phyloP scores from a whole-genome alignment of 176 grass and related monocot genomes.

The Zizania latifolia region DNA sequence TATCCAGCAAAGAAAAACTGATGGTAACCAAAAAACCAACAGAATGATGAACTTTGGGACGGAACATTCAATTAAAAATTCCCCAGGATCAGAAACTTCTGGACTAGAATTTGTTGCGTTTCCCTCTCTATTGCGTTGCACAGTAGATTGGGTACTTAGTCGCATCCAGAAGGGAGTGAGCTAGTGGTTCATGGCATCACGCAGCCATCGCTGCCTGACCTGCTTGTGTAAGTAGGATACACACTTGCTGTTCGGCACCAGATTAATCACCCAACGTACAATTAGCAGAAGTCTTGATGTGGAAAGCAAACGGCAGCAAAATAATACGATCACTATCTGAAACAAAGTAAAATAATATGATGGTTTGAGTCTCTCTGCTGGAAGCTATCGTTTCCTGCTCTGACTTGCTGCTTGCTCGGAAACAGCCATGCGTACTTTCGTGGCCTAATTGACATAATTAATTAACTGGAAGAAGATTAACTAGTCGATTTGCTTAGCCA shows the following conservation, averaged over 20 bases:
- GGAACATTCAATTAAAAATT: neutral
- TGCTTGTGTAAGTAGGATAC: neutral
- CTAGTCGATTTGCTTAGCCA: neutral
- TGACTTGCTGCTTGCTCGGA: neutral
- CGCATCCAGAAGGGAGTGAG: neutral
- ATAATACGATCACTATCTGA: no score
- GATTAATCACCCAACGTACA: neutral
- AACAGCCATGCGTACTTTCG: neutral
- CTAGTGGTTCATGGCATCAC: neutral
- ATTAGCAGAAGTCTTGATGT: neutral
- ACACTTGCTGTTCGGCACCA: neutral
- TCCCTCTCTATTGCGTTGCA: neutral
- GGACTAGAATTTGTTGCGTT: neutral
- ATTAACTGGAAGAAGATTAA: neutral
- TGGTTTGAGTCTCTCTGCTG: neutral
- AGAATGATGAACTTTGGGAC: neutral
- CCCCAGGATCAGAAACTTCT: neutral
- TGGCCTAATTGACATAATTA: neutral
- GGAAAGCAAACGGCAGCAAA: slow-evolving; percentile 2
- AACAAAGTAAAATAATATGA: no score
- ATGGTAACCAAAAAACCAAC: neutral
- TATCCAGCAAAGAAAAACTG: neutral
- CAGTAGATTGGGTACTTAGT: slow-evolving; percentile 1
- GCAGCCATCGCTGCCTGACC: neutral
- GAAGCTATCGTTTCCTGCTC: neutral